Percentiles rank a stretch among this genome's conserved stretches.
Conservation (phyloP, 768 basidiomycete species). For the Terana coerulea region DNA sequence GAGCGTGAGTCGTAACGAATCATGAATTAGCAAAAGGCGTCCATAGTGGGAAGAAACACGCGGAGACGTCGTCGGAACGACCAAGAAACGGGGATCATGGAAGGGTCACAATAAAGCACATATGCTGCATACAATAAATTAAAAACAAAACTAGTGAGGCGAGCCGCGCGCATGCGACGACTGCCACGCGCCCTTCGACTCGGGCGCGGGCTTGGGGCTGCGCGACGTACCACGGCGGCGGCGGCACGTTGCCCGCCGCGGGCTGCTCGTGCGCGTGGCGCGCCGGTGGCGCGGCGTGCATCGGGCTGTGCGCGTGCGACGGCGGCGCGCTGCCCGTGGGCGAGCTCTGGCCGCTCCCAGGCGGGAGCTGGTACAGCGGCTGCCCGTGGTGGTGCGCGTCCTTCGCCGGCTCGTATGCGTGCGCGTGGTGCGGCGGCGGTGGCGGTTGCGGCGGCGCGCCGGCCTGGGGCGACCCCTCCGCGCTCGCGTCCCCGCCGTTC, state of each 20-base stretch:
- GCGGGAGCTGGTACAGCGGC: constrained; percentile 21
- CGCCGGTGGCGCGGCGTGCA: constrained; percentile 21
- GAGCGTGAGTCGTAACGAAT: too few relatives aligned
- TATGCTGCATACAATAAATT: too few relatives aligned
- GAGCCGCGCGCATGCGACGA: constrained; percentile 32
- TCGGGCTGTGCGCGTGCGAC: constrained; percentile 12
- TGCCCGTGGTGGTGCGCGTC: constrained; percentile 14
- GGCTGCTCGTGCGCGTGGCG: constrained; percentile 16
- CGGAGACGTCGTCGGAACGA: too few relatives aligned
- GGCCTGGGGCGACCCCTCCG: constrained; percentile 1
- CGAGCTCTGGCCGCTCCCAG: constrained; percentile 7
- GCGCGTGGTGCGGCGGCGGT: constrained; percentile 6
- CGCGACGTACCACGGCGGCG: constrained; percentile 20
- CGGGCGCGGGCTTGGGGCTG: neutral
- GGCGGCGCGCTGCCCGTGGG: constrained; percentile 5
- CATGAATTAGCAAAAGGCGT: too few relatives aligned
- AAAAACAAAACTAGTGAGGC: neutral
- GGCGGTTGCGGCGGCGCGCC: constrained; percentile 5
- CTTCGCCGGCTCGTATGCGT: neutral
- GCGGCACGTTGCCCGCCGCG: constrained; percentile 16
- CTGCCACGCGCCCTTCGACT: constrained; percentile 31
- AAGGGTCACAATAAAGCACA: too few relatives aligned
- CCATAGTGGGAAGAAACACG: too few relatives aligned
- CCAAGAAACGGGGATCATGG: neutral
- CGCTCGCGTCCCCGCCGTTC: constrained; percentile 11